Percentiles rank a stretch among this genome's conserved stretches.
phyloP scores from a whole-genome alignment of 352 stramenopile genomes.

The Phytophthora megakarya region DNA sequence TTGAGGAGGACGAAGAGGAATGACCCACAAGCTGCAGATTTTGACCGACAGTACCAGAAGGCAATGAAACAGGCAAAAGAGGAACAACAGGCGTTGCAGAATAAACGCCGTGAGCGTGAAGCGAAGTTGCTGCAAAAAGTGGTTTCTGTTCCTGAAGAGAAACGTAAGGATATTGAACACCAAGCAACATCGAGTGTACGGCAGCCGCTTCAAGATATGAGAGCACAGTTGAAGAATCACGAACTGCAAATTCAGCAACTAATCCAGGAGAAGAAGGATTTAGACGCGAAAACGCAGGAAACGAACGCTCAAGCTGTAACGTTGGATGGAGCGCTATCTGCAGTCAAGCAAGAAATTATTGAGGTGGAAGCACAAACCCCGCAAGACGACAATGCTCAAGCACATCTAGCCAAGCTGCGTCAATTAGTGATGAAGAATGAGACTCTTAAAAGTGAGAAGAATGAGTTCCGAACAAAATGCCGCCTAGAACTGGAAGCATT shows the following conservation, averaged over 20 bases:
- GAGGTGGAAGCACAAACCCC: constrained; percentile 44
- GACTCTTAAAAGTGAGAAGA: constrained; percentile 56
- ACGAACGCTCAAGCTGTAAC: constrained; percentile 27
- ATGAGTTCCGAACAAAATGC: constrained; percentile 50
- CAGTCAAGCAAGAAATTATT: constrained; percentile 46
- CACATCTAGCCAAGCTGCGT: constrained; percentile 35
- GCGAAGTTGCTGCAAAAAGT: constrained; percentile 56
- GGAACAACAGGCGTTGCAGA: constrained; percentile 52
- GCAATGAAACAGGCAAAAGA: constrained; percentile 51
- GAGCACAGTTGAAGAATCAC: constrained; percentile 38
- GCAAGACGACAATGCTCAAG: constrained; percentile 31
- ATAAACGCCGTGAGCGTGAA: constrained; percentile 52
- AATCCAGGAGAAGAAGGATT: constrained; percentile 48
- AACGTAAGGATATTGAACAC: constrained; percentile 7
- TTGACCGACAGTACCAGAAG: constrained; percentile 70
- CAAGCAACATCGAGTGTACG: constrained; percentile 11
- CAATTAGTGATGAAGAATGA: constrained; percentile 58
- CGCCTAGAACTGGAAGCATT: constrained; percentile 46
- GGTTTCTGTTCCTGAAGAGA: constrained; percentile 42
- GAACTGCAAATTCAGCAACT: constrained; percentile 44
- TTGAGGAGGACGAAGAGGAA: constrained; percentile 21
- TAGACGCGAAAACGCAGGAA: constrained; percentile 42
- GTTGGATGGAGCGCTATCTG: constrained; percentile 37
- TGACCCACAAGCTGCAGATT: constrained; percentile 41
- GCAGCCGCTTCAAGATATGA: constrained; percentile 24